phyloP scores from a whole-genome alignment of 495 filamentous ascomycete species.

The Podospora appendiculata region DNA sequence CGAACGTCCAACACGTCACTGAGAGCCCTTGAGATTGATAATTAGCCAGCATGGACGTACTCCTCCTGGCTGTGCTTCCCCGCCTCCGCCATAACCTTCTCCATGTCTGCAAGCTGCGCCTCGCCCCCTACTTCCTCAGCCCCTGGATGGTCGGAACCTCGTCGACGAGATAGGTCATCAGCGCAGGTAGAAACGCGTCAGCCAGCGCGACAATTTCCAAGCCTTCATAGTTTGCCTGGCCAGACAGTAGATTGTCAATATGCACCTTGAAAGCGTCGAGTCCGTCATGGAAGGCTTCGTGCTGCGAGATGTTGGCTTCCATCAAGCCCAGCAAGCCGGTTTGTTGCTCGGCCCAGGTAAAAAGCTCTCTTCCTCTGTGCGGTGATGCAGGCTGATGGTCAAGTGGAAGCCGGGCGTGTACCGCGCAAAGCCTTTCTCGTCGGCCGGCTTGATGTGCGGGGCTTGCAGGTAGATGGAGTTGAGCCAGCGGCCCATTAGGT shows the following conservation, averaged over 20 bases:
- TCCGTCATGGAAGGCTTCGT: slow-evolving; percentile 33
- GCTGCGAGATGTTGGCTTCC: slow-evolving; percentile 37
- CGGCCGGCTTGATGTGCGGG: slow-evolving; percentile 24
- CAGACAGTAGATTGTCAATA: slow-evolving; percentile 10
- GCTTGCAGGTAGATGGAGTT: slow-evolving; percentile 47
- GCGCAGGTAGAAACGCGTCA: slow-evolving; percentile 29
- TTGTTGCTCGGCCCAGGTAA: slow-evolving; percentile 35
- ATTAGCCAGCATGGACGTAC: no score
- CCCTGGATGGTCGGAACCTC: slow-evolving; percentile 31
- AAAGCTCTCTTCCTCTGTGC: slow-evolving; percentile 31
- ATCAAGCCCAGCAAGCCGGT: no score
- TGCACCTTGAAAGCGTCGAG: slow-evolving; percentile 30
- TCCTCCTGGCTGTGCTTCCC: slow-evolving; percentile 22
- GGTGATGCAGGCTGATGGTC: slow-evolving; percentile 35
- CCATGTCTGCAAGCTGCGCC: slow-evolving; percentile 21
- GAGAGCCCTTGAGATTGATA: no score
- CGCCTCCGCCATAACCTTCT: slow-evolving; percentile 21
- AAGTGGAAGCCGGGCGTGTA: slow-evolving; percentile 21
- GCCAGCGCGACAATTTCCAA: slow-evolving; percentile 27
- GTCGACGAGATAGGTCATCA: slow-evolving; percentile 33
- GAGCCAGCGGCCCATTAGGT: slow-evolving; percentile 37
- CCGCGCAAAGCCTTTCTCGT: slow-evolving; percentile 28
- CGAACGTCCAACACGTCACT: no score
- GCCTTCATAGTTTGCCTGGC: slow-evolving; percentile 24
- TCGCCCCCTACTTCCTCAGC: slow-evolving; percentile 19